Conservation (phyloP, 257 asterid genomes). For the Phtheirospermum japonicum region DNA sequence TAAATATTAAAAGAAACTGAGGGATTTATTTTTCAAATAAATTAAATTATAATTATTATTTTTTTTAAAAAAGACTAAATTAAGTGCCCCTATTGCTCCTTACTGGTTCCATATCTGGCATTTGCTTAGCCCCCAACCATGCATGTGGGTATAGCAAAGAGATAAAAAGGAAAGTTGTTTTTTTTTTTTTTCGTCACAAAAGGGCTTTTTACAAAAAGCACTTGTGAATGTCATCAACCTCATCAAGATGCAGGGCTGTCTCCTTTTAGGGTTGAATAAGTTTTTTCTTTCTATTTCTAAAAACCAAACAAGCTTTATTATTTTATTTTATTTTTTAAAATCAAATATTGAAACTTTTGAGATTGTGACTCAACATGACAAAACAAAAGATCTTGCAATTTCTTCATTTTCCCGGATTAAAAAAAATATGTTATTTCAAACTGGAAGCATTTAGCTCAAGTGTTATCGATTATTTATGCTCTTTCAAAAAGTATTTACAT, state of each 20-base stretch:
- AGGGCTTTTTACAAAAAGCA: slow-evolving; percentile 28
- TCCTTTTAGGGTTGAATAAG: slow-evolving; percentile 18
- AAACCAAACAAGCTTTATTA: slow-evolving; percentile 14
- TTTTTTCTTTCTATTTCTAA: slow-evolving; percentile 15
- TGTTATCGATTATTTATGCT: too few relatives aligned
- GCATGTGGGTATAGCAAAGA: slow-evolving; percentile 39
- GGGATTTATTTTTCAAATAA: background rate
- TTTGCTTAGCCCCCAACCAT: slow-evolving; percentile 30
- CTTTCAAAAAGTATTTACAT: too few relatives aligned
- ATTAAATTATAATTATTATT: background rate
- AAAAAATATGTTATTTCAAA: too few relatives aligned
- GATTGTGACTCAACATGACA: too few relatives aligned
- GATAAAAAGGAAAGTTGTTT: slow-evolving; percentile 31
- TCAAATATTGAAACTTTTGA: too few relatives aligned
- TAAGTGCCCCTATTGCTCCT: too few relatives aligned
- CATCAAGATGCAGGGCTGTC: slow-evolving; percentile 31
- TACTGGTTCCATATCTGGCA: slow-evolving; percentile 12
- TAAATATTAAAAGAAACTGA: background rate
- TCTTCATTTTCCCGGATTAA: too few relatives aligned
- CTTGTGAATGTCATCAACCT: slow-evolving; percentile 23
- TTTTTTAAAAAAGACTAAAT: too few relatives aligned
- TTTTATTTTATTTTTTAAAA: too few relatives aligned
- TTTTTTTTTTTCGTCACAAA: slow-evolving; percentile 17
- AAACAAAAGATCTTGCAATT: too few relatives aligned
- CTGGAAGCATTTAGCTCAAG: too few relatives aligned